A percentile compares a stretch with the other conserved stretches of the same genome.
Conservation (phyloP, 768 basidiomycete genomes). For the Pisolithus tinctorius region DNA sequence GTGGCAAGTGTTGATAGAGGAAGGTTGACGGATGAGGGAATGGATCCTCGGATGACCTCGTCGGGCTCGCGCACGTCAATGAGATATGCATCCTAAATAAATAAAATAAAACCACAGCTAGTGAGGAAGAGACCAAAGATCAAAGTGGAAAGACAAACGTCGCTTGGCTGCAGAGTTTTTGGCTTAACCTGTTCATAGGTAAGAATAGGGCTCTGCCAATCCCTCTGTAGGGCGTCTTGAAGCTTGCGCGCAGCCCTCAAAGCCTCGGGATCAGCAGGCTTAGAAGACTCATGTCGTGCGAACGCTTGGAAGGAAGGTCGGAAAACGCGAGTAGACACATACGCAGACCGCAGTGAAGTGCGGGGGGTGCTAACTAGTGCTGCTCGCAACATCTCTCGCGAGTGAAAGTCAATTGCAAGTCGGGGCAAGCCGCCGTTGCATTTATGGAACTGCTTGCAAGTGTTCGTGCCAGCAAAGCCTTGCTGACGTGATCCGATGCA, state of each 20-base stretch:
- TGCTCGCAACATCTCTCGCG: conserved; percentile 19
- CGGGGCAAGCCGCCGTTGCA: not conserved
- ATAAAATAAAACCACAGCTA: not conserved
- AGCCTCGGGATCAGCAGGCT: conserved; percentile 17
- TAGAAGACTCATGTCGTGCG: conserved; percentile 31
- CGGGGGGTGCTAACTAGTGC: conserved; percentile 11
- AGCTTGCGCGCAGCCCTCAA: conserved; percentile 25
- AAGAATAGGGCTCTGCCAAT: conserved; percentile 72
- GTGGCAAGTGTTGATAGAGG: conserved; percentile 74
- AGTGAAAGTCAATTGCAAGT: not conserved
- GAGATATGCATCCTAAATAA: conserved; percentile 55
- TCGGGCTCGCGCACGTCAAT: conserved; percentile 93
- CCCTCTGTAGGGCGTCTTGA: conserved; percentile 42
- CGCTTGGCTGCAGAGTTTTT: conserved; percentile 66
- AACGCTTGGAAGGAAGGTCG: conserved; percentile 10
- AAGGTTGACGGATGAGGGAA: conserved; percentile 87
- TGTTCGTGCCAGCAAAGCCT: not conserved
- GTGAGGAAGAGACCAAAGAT: not conserved
- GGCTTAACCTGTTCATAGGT: conserved; percentile 80
- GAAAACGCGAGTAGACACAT: conserved; percentile 2
- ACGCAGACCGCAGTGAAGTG: conserved; percentile 5
- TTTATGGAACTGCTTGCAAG: no score
- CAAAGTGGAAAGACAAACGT: conserved; percentile 32
- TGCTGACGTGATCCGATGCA: conserved; percentile 5
- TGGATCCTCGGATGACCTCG: conserved; percentile 86